Percentiles rank a stretch among this genome's conserved stretches.
Conservation (phyloP, 495 filamentous ascomycete genomes). For the Glonium stellatum region DNA sequence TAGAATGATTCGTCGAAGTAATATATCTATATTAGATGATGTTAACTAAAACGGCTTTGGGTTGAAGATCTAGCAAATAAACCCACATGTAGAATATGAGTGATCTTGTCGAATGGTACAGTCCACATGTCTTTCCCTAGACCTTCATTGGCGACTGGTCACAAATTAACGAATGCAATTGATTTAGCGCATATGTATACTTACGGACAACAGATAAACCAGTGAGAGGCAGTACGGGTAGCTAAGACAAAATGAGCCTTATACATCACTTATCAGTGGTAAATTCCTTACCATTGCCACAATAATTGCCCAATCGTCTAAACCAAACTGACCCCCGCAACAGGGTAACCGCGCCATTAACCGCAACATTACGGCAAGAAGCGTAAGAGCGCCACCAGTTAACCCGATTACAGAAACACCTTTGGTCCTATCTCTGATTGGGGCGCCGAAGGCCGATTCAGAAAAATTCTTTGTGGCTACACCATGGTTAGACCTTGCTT, state of each 20-base stretch:
- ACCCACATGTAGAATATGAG: constrained; percentile 15
- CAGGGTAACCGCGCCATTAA: constrained; percentile 15
- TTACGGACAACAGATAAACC: constrained; percentile 13
- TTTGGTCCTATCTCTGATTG: constrained; percentile 15
- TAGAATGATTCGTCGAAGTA: constrained; percentile 33
- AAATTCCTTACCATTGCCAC: constrained; percentile 17
- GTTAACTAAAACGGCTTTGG: neutral
- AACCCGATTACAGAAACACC: constrained; percentile 10
- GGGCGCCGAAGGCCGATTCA: constrained; percentile 1
- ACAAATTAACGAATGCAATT: neutral
- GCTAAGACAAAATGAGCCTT: constrained; percentile 9
- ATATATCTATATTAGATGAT: constrained; percentile 18
- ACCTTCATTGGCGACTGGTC: constrained; percentile 19
- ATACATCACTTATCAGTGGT: too few relatives aligned
- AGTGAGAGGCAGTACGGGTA: constrained; percentile 18
- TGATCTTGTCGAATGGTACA: constrained; percentile 24
- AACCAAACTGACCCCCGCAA: constrained; percentile 16
- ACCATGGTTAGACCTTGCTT: neutral
- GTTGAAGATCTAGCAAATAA: neutral
- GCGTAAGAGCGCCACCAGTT: constrained; percentile 9
- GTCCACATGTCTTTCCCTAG: constrained; percentile 27
- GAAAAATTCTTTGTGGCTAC: constrained; percentile 21
- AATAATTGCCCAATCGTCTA: constrained; percentile 21
- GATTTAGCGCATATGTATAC: neutral
- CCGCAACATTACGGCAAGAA: constrained; percentile 14